These are phyloP conservation scores for Blastocystis sp. DNA, from an alignment of 352 stramenopile genomes.

Conservation along the genomic window DNA sequence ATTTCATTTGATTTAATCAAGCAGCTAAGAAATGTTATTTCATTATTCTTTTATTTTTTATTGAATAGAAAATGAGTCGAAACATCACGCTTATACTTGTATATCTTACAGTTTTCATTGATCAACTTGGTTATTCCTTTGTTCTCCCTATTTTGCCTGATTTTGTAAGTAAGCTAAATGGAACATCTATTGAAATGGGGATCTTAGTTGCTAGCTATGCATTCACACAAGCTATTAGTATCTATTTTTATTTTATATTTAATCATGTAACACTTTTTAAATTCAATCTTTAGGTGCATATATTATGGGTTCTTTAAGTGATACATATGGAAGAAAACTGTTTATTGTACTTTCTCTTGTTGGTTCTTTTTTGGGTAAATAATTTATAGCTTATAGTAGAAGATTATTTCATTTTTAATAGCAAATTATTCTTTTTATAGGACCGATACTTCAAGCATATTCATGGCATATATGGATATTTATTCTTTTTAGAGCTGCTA, in stretches of 20 bases:
- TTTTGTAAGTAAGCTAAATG: background rate
- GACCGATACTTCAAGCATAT: constrained; percentile 2
- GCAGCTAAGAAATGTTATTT: too few relatives aligned
- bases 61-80: background rate
- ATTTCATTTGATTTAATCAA: too few relatives aligned
- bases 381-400: too few relatives aligned
- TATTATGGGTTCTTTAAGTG: constrained; percentile 17
- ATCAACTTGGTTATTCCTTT: constrained; percentile 8
- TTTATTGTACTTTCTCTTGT: constrained; percentile 17
- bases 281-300: background rate
- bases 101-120: constrained; percentile 30
- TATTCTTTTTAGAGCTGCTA: constrained; percentile 12
- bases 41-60: too few relatives aligned
- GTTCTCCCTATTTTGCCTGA: constrained; percentile 16
- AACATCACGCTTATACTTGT: constrained; percentile 11
- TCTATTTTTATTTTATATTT: background rate
- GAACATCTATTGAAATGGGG: background rate
- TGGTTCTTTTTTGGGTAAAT: constrained; percentile 9
- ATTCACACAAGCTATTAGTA: constrained; percentile 18
- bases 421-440: background rate
- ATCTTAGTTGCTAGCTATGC: constrained; percentile 10
- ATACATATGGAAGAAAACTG: constrained; percentile 20
- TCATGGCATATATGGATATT: constrained; percentile 1
- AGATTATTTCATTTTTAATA: too few relatives aligned
- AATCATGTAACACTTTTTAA: too few relatives aligned